Evolutionary conservation across 306 rosid species (phyloP).

Genomic region (Ziziphus jujuba): DNA sequence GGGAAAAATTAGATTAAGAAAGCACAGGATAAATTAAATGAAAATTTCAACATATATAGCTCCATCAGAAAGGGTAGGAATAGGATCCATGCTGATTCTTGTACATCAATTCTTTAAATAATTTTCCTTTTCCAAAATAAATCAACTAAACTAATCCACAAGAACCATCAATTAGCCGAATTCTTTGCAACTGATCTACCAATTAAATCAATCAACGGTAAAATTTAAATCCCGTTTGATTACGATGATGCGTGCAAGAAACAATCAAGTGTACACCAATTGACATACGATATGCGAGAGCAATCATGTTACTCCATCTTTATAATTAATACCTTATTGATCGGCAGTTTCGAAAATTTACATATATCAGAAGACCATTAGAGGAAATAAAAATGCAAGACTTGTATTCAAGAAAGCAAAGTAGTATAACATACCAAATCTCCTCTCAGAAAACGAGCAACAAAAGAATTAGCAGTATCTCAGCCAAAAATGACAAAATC

Average conservation of each 20-base stretch:
- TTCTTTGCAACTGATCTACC: background rate
- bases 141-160: conserved; percentile 9
- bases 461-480: conserved; percentile 3
- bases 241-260: background rate
- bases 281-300: background rate
- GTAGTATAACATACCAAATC: background rate
- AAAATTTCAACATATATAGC: background rate
- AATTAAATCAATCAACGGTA: background rate
- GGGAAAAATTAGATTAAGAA: background rate
- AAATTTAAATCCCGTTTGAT: background rate
- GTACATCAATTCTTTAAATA: background rate
- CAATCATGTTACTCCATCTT: conserved; percentile 1
- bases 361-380: background rate
- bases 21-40: background rate
- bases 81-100: background rate
- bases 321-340: background rate
- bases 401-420: background rate
- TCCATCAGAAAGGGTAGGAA: background rate
- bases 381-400: conserved; percentile 8
- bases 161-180: background rate
- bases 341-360: background rate
- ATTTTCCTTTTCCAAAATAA: conserved; percentile 3
- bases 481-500: background rate
- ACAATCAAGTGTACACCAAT: background rate
- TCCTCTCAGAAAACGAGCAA: background rate